phyloP scores from a whole-genome alignment of 1,284 basidiomycete genomes.

The Abortiporus biennis region DNA sequence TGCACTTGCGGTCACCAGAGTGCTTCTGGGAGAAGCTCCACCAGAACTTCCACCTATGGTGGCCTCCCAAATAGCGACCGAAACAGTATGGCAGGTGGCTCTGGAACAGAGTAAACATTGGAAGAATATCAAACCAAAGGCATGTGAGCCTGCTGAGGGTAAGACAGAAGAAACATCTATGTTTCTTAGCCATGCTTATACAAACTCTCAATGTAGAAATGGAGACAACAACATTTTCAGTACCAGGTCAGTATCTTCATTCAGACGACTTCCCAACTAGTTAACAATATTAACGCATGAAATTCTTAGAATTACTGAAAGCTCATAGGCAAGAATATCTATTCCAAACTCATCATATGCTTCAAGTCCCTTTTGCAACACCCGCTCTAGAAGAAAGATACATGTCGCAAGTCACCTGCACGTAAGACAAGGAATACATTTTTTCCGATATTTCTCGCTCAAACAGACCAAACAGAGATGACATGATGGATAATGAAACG shows the following conservation, averaged over 20 bases:
- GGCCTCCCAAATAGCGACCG: constrained; percentile 75
- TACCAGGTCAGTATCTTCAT: constrained; percentile 44
- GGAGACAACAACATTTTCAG: constrained; percentile 53
- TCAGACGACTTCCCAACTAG: background rate
- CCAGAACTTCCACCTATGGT: constrained; percentile 64
- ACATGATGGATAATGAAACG: constrained; percentile 60
- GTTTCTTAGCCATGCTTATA: no score
- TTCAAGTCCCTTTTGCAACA: constrained; percentile 73
- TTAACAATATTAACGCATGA: constrained; percentile 1
- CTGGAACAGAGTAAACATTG: constrained; percentile 87
- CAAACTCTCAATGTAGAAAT: constrained; percentile 33
- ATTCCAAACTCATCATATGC: constrained; percentile 66
- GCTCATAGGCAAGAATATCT: constrained; percentile 78
- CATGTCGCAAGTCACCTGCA: constrained; percentile 79
- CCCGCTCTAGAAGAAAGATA: constrained; percentile 63
- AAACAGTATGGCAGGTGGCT: constrained; percentile 85
- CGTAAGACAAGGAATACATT: constrained; percentile 57
- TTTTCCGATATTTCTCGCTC: constrained; percentile 3
- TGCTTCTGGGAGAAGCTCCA: constrained; percentile 84
- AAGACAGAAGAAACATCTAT: constrained; percentile 3
- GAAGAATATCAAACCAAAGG: constrained; percentile 77
- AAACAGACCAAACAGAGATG: constrained; percentile 55
- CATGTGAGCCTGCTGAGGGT: constrained; percentile 77
- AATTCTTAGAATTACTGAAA: constrained; percentile 67
- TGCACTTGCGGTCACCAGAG: constrained; percentile 79